Evolutionary conservation across 371 early-diverging fungal species (phyloP), one percentile per base, ranked within the genome.

Genomic region (Fennellomyces sp.): DNA sequence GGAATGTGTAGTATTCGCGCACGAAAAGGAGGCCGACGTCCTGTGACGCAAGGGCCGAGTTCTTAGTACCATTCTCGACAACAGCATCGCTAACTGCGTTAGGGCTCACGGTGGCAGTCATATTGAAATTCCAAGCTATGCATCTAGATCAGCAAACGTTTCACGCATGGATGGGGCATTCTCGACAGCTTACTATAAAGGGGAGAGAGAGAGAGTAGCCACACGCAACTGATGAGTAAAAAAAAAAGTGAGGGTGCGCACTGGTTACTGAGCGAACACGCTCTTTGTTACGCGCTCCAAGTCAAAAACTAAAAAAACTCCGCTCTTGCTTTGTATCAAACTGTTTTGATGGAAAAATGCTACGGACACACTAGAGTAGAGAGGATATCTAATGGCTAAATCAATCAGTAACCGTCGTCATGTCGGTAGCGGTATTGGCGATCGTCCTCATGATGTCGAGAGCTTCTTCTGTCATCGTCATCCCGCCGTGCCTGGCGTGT

Each of bases 11-110:
- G 76, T 95, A 97, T 70, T 97, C 92, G 69, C 94, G 92, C 56
- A 95, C 96, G 82, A 97, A 97, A 69, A 94, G 83, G 88, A 92
- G 89, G 36, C 95, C 96, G 49, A 97, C 88, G 69, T 95, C 93
- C 66, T 85, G 86, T 7, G 72, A 69, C 23, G 58, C 70, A 60
- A 72, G 60, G 35, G 47, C 42, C 28, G 51, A 28, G 31, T 3
- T 3, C 38, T 48, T 55, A 25, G 27, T 52, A 35, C 56, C 58
- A 33, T 61, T 66, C 38, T 66, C 58, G 48, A 57, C 48, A 42
- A 47, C 33, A 6, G 35, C 27, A 48, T 61, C 49, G 27, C 57
- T 42, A 50, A 29, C 17, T 28, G 51, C 30, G 15, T 50, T 50
- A 39, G 60, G 60, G 56, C 66, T 65, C 30, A 66, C 62, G 39